Percentiles rank a stretch among this genome's conserved stretches.
Evolutionary conservation across 495 filamentous ascomycete species (phyloP).

Genomic region (Neurospora discreta): DNA sequence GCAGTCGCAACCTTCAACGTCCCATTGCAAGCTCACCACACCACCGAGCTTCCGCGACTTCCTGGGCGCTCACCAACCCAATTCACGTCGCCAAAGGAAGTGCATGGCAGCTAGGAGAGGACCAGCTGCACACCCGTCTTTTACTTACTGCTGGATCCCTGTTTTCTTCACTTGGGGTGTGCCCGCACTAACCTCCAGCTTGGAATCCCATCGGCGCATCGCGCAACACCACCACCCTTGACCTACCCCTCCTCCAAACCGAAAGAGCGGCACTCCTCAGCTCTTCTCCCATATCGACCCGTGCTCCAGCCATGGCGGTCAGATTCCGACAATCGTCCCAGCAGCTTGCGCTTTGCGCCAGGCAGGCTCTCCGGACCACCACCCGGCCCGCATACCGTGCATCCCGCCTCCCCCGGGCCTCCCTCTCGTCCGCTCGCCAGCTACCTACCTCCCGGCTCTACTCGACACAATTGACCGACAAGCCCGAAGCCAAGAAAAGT

Average conservation of each 20-base stretch:
- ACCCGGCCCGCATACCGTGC: slow-evolving; percentile 7
- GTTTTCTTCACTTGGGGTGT: not conserved
- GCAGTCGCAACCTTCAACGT: not conserved
- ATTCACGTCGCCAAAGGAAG: slow-evolving; percentile 1
- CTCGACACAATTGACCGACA: slow-evolving; percentile 10
- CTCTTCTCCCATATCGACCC: not conserved
- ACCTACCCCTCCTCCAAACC: not conserved
- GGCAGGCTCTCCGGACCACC: slow-evolving; percentile 12
- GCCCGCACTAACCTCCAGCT: not conserved
- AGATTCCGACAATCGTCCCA: slow-evolving; percentile 21
- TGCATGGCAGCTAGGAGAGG: slow-evolving; percentile 2
- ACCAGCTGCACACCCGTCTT: not conserved
- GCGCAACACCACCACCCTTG: not conserved
- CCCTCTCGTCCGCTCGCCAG: slow-evolving; percentile 2
- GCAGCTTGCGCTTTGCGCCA: slow-evolving; percentile 19
- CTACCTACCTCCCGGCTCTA: slow-evolving; percentile 9
- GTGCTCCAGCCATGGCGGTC: slow-evolving; percentile 4
- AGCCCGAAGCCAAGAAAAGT: not conserved
- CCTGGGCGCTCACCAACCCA: not conserved
- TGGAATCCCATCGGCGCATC: not conserved
- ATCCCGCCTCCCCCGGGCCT: slow-evolving; percentile 7
- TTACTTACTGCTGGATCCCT: not conserved
- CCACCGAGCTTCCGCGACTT: not conserved
- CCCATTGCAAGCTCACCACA: not conserved
- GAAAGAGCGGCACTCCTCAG: slow-evolving; percentile 1